These are phyloP conservation scores for Eucalyptus guilfoylei DNA, from an alignment of 345 rosid genomes.

Conservation along the genomic window DNA sequence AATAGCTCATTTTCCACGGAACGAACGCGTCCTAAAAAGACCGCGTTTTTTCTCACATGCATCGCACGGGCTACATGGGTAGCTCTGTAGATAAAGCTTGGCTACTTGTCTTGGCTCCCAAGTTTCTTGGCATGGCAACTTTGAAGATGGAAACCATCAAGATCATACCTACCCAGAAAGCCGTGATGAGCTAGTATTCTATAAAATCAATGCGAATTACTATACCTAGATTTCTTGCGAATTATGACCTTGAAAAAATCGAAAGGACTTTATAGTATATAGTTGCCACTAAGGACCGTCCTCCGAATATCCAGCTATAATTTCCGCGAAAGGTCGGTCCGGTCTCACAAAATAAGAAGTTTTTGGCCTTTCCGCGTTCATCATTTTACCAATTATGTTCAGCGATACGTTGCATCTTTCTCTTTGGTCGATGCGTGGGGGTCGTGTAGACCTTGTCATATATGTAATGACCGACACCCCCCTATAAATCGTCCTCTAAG, in stretches of 20 bases:
- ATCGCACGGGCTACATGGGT: fast-evolving
- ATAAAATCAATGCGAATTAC: background rate
- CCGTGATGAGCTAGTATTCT: background rate
- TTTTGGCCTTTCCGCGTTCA: background rate
- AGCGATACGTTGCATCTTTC: background rate
- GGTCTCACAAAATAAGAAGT: background rate
- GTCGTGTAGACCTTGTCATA: background rate
- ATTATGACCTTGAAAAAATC: background rate
- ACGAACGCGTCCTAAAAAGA: fast-evolving
- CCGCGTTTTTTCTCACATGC: background rate
- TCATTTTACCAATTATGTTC: background rate
- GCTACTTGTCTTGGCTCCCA: background rate
- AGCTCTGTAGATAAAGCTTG: background rate
- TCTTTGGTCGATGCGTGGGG: background rate
- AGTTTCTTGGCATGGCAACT: background rate
- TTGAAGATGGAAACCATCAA: background rate
- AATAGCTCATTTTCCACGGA: fast-evolving
- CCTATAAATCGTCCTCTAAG: background rate
- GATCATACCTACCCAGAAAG: background rate
- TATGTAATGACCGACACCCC: background rate
- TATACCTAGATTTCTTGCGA: background rate
- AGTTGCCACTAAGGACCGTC: background rate
- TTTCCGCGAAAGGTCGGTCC: background rate
- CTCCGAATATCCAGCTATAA: background rate
- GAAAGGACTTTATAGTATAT: background rate